These are phyloP conservation scores for Serpula lacrymans DNA, from an alignment of 768 basidiomycete species.

Conservation along the genomic window DNA sequence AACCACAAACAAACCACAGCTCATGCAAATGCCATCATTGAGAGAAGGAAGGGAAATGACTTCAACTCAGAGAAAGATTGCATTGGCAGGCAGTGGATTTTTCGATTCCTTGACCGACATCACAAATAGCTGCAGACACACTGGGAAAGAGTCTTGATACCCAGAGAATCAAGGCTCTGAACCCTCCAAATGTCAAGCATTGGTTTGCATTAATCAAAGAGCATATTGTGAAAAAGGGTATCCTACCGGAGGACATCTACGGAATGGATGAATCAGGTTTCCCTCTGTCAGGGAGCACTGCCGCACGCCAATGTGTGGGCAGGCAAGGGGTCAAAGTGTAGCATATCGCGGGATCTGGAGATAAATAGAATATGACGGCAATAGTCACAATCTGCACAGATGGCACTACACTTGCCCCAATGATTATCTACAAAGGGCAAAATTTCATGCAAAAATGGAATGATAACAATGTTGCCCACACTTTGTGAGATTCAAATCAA, in stretches of 20 bases:
- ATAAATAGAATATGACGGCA: slow-evolving; percentile 3
- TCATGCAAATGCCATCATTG: too few species aligned
- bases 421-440: slow-evolving; percentile 4
- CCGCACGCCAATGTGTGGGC: too few species aligned
- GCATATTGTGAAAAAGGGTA: slow-evolving; percentile 1
- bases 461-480: slow-evolving; percentile 5
- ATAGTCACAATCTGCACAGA: slow-evolving; percentile 6
- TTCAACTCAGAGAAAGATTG: too few species aligned
- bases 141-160: slow-evolving; percentile 16
- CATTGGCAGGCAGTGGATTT: slow-evolving; percentile 28
- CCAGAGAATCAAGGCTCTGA: slow-evolving; percentile 5
- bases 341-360: neutral
- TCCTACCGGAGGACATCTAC: slow-evolving; percentile 9
- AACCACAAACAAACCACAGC: too few species aligned
- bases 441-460: slow-evolving; percentile 2
- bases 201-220: slow-evolving; percentile 5
- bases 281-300: too few species aligned
- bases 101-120: slow-evolving; percentile 25
- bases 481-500: too few species aligned
- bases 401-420: neutral
- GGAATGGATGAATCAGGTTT: slow-evolving; percentile 19
- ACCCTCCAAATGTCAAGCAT: slow-evolving; percentile 5
- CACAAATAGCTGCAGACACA: slow-evolving; percentile 25
- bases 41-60: too few species aligned
- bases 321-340: too few species aligned